Evolutionary conservation across 371 early-diverging fungal genomes (phyloP).

Genomic region (Mucor irregularis): DNA sequence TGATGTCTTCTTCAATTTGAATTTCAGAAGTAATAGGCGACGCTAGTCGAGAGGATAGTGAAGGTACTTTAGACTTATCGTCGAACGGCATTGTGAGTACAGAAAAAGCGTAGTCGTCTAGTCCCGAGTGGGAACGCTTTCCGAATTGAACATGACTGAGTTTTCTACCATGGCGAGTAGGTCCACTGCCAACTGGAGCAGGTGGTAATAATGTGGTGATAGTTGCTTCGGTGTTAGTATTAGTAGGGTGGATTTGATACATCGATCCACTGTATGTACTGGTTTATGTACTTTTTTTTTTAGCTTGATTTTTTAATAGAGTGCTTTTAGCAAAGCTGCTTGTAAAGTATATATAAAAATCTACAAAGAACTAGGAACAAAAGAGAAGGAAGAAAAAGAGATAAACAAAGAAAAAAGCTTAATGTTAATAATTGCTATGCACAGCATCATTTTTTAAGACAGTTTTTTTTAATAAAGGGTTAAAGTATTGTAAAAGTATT

Average conservation of each 20-base stretch:
- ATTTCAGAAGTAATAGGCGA: no score
- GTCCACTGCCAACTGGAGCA: conserved; percentile 61
- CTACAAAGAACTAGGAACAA: no score
- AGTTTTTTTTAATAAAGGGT: conserved; percentile 3
- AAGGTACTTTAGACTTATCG: no score
- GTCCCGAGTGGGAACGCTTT: conserved; percentile 5
- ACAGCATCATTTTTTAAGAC: no score
- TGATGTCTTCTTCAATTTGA: neutral
- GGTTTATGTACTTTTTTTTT: no score
- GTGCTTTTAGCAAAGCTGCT: no score
- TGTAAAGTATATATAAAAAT: no score
- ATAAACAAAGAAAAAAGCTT: neutral
- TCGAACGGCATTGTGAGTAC: conserved; percentile 5
- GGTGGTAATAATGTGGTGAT: conserved; percentile 39
- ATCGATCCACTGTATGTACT: no score
- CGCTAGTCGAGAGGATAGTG: no score
- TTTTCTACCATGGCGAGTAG: conserved; percentile 25
- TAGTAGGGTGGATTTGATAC: conserved; percentile 20
- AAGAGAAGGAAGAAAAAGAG: no score
- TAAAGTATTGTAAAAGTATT: neutral
- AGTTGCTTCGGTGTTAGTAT: conserved; percentile 62
- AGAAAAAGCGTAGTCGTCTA: conserved; percentile 6
- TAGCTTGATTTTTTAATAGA: no score
- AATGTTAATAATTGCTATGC: no score
- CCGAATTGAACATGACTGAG: conserved; percentile 22